Conservation (phyloP, 805 yeast species). For the Spathaspora girioi region DNA sequence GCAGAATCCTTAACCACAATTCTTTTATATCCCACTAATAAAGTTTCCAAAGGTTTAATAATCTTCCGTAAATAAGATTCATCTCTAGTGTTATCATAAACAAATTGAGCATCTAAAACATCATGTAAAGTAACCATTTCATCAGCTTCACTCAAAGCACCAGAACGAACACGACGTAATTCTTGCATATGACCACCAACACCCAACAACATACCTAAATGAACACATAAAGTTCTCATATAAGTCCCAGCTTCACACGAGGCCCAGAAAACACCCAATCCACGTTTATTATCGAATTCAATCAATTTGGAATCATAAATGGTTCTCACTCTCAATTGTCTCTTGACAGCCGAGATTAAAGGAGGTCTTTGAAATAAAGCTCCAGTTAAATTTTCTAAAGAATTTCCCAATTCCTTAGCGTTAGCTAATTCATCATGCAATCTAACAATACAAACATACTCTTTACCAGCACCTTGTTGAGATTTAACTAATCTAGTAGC, state of each 20-base stretch:
- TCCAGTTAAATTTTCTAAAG: constrained; percentile 93
- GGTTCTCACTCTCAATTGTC: constrained; percentile 97
- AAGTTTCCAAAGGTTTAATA: constrained; percentile 90
- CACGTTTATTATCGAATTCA: constrained; percentile 96
- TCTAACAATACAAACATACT: constrained; percentile 96
- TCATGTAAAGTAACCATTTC: constrained; percentile 94
- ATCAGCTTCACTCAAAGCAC: constrained; percentile 89
- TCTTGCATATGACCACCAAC: constrained; percentile 99
- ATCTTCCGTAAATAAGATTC: constrained; percentile 92
- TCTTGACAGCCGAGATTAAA: constrained; percentile 95
- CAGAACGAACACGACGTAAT: constrained; percentile 97
- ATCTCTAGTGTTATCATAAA: constrained; percentile 94
- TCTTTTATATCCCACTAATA: constrained; percentile 93
- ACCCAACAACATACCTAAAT: constrained; percentile 95
- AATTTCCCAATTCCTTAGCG: constrained; percentile 82
- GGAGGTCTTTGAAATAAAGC: constrained; percentile 99
- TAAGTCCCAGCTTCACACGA: constrained; percentile 99
- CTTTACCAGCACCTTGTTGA: constrained; percentile 99
- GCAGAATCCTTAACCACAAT: constrained; percentile 92
- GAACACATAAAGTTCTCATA: constrained; percentile 99
- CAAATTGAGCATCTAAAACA: constrained; percentile 97
- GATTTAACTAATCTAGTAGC: constrained; percentile 98
- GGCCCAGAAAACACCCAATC: constrained; percentile 98
- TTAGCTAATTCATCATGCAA: constrained; percentile 90
- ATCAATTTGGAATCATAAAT: constrained; percentile 93